phyloP scores from a whole-genome alignment of 345 rosid species.

The Syzygium oleosum region DNA sequence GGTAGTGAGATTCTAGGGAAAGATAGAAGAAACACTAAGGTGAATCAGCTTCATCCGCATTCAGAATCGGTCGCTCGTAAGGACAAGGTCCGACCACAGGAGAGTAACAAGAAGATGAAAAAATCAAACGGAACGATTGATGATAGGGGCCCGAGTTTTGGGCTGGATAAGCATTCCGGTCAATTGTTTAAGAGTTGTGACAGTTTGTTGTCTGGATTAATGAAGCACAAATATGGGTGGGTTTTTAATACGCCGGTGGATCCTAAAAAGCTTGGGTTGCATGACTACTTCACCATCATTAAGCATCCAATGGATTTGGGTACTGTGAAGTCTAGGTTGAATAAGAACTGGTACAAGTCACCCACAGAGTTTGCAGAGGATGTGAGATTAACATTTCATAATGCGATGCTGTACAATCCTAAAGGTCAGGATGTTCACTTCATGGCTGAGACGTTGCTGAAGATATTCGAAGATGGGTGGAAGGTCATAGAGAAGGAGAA shows the following conservation, averaged over 20 bases:
- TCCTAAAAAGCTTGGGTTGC: conserved; percentile 57
- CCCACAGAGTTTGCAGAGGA: conserved; percentile 76
- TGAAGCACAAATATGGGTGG: conserved; percentile 90
- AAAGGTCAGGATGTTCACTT: conserved; percentile 74
- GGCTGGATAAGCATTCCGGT: conserved; percentile 24
- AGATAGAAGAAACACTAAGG: conserved; percentile 23
- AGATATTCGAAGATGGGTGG: conserved; percentile 70
- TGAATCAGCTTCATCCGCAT: conserved; percentile 13
- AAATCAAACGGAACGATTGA: conserved; percentile 19
- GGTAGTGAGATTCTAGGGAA: conserved; percentile 14
- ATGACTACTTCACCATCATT: conserved; percentile 62
- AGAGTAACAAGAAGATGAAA: conserved; percentile 39
- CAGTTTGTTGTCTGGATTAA: conserved; percentile 52
- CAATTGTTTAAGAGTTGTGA: conserved; percentile 46
- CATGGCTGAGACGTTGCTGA: conserved; percentile 62
- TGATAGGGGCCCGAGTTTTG: conserved; percentile 5
- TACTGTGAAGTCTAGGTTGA: conserved; percentile 61
- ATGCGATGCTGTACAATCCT: conserved; percentile 79
- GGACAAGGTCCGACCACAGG: conserved; percentile 16
- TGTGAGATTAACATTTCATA: conserved; percentile 73
- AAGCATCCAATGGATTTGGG: conserved; percentile 96
- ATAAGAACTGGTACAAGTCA: conserved; percentile 54
- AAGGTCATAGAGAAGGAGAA: conserved; percentile 26
- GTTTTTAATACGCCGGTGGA: conserved; percentile 80
- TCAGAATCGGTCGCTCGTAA: conserved; percentile 9